Evolutionary conservation across 75 land plant species (phyloP).

Genomic region (Pinus albicaulis): DNA sequence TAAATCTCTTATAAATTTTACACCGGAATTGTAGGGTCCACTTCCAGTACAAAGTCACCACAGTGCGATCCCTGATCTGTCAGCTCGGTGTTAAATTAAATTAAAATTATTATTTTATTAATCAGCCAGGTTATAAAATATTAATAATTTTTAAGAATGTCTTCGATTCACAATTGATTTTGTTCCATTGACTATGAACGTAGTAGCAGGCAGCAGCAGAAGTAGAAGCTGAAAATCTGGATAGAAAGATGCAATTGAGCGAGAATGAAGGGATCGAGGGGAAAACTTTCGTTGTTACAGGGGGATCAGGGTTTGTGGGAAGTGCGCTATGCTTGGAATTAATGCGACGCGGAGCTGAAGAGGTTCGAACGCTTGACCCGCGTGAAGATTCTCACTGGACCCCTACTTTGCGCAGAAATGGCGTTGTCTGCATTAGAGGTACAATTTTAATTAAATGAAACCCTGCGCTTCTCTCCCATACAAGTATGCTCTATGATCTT

Average conservation of each 20-base stretch:
- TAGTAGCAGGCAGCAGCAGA: neutral
- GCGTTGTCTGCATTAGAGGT: constrained; percentile 65
- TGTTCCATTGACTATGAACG: neutral
- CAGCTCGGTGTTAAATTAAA: no score
- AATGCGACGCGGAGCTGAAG: constrained; percentile 68
- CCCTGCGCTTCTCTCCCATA: no score
- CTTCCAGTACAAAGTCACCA: no score
- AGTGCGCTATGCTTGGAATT: constrained; percentile 85
- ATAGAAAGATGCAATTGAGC: constrained; percentile 61
- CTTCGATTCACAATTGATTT: neutral
- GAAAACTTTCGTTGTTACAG: constrained; percentile 80
- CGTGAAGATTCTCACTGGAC: constrained; percentile 56
- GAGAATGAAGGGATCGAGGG: constrained; percentile 95
- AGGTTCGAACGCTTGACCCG: constrained; percentile 73
- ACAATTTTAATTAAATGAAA: no score
- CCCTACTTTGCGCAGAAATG: constrained; percentile 22
- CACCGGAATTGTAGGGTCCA: no score
- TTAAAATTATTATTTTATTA: no score
- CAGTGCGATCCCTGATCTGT: no score
- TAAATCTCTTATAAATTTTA: no score
- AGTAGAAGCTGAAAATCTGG: neutral
- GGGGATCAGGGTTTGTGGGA: constrained; percentile 85
- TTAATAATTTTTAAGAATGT: no score
- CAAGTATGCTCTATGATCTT: no score
- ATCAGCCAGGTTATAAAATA: no score